These are phyloP conservation scores for Omphalotus olearius DNA, from an alignment of 1,284 basidiomycete genomes.

Conservation along the genomic window DNA sequence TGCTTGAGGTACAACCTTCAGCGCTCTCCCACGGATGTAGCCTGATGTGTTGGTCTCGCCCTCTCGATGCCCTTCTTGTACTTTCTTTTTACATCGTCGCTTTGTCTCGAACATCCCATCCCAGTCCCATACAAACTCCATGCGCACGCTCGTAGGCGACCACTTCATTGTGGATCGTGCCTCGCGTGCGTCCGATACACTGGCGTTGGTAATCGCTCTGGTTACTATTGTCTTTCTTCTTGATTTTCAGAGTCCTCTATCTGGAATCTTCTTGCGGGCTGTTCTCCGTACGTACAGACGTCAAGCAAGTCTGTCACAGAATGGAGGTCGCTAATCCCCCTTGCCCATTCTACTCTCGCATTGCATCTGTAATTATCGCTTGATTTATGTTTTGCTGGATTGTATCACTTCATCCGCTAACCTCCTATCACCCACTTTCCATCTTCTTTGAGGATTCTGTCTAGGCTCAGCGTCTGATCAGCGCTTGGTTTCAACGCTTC, in stretches of 20 bases:
- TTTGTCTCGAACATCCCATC: constrained; percentile 36
- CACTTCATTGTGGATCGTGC: constrained; percentile 73
- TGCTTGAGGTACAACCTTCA: constrained; percentile 45
- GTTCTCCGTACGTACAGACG: constrained; percentile 2
- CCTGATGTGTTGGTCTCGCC: constrained; percentile 44
- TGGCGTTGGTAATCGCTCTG: constrained; percentile 38
- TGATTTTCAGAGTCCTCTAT: constrained; percentile 25
- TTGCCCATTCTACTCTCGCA: background rate
- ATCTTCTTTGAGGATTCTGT: constrained; percentile 11
- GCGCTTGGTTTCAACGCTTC: constrained; percentile 17
- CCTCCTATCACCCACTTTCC: background rate
- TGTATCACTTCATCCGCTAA: background rate
- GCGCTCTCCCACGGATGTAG: constrained; percentile 16
- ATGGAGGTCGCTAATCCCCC: constrained; percentile 1
- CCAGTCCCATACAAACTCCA: constrained; percentile 46
- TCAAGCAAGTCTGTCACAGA: background rate
- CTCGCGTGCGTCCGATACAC: constrained; percentile 66
- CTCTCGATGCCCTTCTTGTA: constrained; percentile 52
- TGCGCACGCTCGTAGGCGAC: constrained; percentile 58
- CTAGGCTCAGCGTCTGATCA: constrained; percentile 29
- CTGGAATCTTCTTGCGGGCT: constrained; percentile 19
- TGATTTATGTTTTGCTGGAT: constrained; percentile 14
- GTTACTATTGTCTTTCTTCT: constrained; percentile 22
- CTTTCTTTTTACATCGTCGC: constrained; percentile 39
- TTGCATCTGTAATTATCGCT: constrained; percentile 11